Evolutionary conservation across 306 rosid genomes (phyloP).

Genomic region (Casuarina equisetifolia): DNA sequence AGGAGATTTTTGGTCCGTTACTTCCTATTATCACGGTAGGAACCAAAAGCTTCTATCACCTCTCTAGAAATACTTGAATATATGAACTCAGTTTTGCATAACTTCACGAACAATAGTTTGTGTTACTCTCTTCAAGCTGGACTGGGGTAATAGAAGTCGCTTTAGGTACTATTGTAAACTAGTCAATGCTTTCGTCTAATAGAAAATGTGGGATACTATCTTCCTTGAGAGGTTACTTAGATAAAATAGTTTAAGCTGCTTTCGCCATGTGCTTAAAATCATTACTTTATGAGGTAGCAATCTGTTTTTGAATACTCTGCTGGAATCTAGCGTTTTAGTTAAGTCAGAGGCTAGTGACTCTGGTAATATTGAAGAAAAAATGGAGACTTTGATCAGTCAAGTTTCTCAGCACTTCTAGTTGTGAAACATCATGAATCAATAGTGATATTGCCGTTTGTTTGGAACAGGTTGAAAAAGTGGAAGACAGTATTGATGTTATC

Average conservation of each 20-base stretch:
- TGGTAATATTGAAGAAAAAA: slow-evolving; percentile 8
- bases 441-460: not conserved
- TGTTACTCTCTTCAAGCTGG: slow-evolving; percentile 5
- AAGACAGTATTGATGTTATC: slow-evolving; percentile 75
- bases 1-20: slow-evolving; percentile 96
- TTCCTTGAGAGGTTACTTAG: not conserved
- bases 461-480: slow-evolving; percentile 79
- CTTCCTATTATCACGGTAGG: slow-evolving; percentile 91
- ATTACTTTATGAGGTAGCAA: not conserved
- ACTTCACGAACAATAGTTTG: not conserved
- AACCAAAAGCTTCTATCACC: slow-evolving; percentile 11
- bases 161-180: not conserved
- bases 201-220: not conserved
- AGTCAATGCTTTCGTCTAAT: not conserved
- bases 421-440: not conserved
- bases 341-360: not conserved
- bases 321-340: not conserved
- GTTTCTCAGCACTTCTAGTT: slow-evolving; percentile 5
- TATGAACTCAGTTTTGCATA: not conserved
- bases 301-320: not conserved
- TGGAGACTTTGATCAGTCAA: not conserved
- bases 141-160: slow-evolving; percentile 3
- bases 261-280: not conserved
- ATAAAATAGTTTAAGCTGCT: slow-evolving; percentile 4
- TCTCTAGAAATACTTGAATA: not conserved